Evolutionary conservation across 305 asterid species (phyloP).

Genomic region (Petunia hybrid): DNA sequence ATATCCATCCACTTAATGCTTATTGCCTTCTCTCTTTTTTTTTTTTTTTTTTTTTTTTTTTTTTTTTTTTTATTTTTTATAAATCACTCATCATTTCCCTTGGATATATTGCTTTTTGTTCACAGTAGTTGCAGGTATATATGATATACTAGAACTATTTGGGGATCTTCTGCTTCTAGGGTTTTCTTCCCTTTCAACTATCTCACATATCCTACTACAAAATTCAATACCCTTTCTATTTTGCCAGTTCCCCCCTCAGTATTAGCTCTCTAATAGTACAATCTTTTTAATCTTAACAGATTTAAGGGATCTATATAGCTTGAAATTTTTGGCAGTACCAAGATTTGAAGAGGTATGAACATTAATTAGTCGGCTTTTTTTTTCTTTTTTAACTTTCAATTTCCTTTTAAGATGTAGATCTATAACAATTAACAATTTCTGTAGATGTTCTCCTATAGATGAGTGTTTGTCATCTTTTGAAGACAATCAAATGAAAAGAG

Average conservation of each 20-base stretch:
- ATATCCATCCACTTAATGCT: slow-evolving; percentile 13
- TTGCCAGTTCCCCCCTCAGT: too few species aligned
- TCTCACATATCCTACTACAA: background rate
- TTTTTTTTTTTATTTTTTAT: background rate
- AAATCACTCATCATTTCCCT: background rate
- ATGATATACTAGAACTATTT: background rate
- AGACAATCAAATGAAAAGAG: slow-evolving; percentile 11
- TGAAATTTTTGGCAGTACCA: background rate
- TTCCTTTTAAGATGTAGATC: background rate
- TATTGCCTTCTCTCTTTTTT: slow-evolving; percentile 2
- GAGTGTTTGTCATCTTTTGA: slow-evolving; percentile 4
- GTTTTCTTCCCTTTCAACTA: slow-evolving; percentile 25
- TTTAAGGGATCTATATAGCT: background rate
- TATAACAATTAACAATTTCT: background rate
- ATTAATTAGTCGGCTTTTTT: background rate
- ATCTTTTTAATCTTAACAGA: slow-evolving; percentile 7
- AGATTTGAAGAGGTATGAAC: slow-evolving; percentile 18
- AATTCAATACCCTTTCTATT: too few species aligned
- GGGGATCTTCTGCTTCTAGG: slow-evolving; percentile 6
- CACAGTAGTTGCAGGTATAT: background rate
- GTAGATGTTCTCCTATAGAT: background rate
- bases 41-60: background rate
- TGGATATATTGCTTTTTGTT: background rate
- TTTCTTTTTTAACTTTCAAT: background rate
- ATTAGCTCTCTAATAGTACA: background rate